Conservation (phyloP, 371 early-diverging fungal species). For the Blyttiomyces sp. region DNA sequence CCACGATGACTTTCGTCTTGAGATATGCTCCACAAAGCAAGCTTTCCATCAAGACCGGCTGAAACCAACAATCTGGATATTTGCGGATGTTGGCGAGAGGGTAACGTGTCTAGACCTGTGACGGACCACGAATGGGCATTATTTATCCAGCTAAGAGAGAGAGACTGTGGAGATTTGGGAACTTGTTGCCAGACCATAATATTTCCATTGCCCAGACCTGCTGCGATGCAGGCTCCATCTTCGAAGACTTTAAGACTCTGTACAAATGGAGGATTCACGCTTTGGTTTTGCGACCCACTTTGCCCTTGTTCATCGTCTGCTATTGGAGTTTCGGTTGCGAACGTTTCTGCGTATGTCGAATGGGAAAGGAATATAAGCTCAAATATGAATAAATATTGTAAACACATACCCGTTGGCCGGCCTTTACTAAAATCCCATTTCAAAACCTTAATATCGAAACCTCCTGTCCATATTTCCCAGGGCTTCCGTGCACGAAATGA, state of each 20-base stretch:
- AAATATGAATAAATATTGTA: not conserved
- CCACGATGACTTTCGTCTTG: no score
- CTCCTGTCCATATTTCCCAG: slow-evolving; percentile 24
- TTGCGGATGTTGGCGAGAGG: not conserved
- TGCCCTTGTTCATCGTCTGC: not conserved
- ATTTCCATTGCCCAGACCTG: slow-evolving; percentile 29
- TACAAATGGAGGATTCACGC: slow-evolving; percentile 31
- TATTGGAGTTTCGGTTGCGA: not conserved
- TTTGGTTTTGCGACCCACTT: not conserved
- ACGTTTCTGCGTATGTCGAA: no score
- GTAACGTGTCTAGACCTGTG: not conserved
- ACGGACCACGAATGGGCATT: slow-evolving; percentile 21
- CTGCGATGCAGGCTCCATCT: slow-evolving; percentile 9
- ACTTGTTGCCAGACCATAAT: no score
- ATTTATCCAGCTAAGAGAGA: not conserved
- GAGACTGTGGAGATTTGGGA: not conserved
- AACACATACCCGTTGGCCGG: not conserved
- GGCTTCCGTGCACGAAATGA: slow-evolving; percentile 15
- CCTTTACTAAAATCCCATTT: slow-evolving; percentile 27
- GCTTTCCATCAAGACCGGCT: slow-evolving; percentile 3
- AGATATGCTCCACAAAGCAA: slow-evolving; percentile 4
- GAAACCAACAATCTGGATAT: not conserved
- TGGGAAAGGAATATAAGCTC: no score
- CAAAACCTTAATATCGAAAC: slow-evolving; percentile 12
- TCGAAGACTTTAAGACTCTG: slow-evolving; percentile 5